Conservation (phyloP, 129 eudicot genomes). For the Escallonia rubra region DNA sequence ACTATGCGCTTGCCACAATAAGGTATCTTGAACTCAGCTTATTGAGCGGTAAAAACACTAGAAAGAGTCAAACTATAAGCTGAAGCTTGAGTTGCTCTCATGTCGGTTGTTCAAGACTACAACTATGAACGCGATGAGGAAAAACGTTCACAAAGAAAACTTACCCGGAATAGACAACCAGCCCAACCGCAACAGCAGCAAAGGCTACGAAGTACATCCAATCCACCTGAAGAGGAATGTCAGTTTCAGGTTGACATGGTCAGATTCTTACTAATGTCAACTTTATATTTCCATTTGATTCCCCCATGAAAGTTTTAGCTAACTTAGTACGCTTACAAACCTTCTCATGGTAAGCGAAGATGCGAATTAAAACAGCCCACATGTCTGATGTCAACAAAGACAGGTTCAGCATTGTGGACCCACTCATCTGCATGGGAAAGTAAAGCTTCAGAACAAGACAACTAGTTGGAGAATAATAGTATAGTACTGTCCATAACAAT, state of each 20-base stretch:
- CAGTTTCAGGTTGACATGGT: slow-evolving; percentile 1
- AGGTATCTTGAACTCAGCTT: no score
- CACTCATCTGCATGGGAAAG: slow-evolving; percentile 58
- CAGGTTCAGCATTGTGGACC: slow-evolving; percentile 80
- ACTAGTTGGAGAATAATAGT: background rate
- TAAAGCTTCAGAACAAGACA: background rate
- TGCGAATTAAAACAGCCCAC: slow-evolving; percentile 90
- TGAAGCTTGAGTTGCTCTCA: no score
- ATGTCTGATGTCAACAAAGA: slow-evolving; percentile 89
- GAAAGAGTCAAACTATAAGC: no score
- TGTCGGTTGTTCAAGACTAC: background rate
- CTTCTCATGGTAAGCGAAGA: slow-evolving; percentile 81
- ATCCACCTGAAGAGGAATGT: slow-evolving; percentile 55
- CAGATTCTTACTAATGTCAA: no score
- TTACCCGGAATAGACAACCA: slow-evolving; percentile 75
- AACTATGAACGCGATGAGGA: background rate
- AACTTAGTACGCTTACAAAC: slow-evolving; percentile 30
- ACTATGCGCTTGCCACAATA: no score
- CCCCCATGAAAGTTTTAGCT: no score
- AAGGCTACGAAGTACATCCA: slow-evolving; percentile 89
- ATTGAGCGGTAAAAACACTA: no score
- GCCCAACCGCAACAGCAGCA: slow-evolving; percentile 66
- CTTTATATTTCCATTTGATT: no score
- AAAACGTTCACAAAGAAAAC: slow-evolving; percentile 10
- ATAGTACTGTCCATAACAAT: background rate